These are phyloP conservation scores for Drechslerella dactyloides DNA, from an alignment of 2,329 filamentous ascomycete species.

Conservation along the genomic window DNA sequence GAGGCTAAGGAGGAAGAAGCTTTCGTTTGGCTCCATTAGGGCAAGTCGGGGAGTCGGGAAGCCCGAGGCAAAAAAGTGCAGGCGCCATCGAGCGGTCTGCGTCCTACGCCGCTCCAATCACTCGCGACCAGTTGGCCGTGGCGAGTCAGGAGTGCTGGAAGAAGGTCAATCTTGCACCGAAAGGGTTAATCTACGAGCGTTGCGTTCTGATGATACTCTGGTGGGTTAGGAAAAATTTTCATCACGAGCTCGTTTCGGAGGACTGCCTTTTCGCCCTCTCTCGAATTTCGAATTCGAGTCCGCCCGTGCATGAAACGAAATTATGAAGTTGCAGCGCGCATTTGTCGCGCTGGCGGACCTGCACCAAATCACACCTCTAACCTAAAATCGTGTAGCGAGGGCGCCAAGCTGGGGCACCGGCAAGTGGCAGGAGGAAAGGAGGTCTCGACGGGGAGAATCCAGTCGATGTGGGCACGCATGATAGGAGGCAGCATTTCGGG, in stretches of 20 bases:
- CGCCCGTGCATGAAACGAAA: slow-evolving; percentile 40
- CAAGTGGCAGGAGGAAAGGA: too few species aligned
- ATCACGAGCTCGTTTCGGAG: too few species aligned
- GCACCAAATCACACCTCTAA: neutral
- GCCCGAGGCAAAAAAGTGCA: slow-evolving; percentile 14
- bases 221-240: too few species aligned
- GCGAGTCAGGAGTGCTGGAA: slow-evolving; percentile 13
- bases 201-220: neutral
- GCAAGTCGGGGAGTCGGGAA: slow-evolving; percentile 32
- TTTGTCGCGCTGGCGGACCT: slow-evolving; percentile 1
- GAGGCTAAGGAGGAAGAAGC: too few species aligned
- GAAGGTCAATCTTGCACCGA: neutral
- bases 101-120: slow-evolving; percentile 24
- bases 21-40: neutral
- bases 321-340: slow-evolving; percentile 47
- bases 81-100: slow-evolving; percentile 9
- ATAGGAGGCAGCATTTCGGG: too few species aligned
- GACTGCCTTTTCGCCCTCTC: too few species aligned
- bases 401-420: neutral
- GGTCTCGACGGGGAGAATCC: slow-evolving; percentile 7
- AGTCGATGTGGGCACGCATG: too few species aligned
- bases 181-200: neutral
- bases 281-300: neutral
- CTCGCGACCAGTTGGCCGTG: slow-evolving; percentile 27
- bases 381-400: neutral